These are phyloP conservation scores for Brassica juncea DNA, from an alignment of 345 rosid genomes.

Conservation along the genomic window DNA sequence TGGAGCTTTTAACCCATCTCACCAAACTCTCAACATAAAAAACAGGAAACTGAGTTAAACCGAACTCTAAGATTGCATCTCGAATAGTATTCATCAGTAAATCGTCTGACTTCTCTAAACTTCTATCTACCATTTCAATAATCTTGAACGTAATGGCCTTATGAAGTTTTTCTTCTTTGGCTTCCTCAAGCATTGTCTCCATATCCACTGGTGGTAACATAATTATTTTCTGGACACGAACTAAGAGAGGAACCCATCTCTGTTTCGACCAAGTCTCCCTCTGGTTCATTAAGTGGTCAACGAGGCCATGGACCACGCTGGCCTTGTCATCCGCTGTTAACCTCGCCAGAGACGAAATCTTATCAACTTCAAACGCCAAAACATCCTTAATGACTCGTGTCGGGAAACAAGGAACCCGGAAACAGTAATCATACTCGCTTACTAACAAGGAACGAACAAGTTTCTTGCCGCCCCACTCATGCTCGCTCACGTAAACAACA, in stretches of 20 bases:
- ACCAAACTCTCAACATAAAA: not conserved
- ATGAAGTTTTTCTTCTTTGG: not conserved
- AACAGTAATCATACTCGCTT: not conserved
- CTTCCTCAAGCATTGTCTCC: not conserved
- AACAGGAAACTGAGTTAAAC: not conserved
- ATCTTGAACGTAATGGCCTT: not conserved
- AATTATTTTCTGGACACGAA: not conserved
- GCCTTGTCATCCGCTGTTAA: not conserved
- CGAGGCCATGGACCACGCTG: not conserved
- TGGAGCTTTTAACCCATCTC: not conserved
- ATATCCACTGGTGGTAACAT: not conserved
- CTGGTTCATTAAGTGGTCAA: not conserved
- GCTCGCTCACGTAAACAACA: not conserved
- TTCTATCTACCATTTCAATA: not conserved
- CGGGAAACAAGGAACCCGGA: slow-evolving; percentile 1
- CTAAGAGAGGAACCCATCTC: not conserved
- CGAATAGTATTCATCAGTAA: not conserved
- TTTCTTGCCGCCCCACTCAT: slow-evolving; percentile 2
- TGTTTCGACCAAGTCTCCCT: not conserved
- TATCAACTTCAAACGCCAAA: not conserved
- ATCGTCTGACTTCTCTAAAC: not conserved
- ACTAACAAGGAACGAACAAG: not conserved
- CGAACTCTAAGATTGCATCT: not conserved
- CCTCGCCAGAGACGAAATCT: not conserved
- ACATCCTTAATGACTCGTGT: slow-evolving; percentile 6